A percentile compares a stretch with the other conserved stretches of the same genome.
Evolutionary conservation across 768 basidiomycete species (phyloP).

Genomic region (Kondoa malvinella): DNA sequence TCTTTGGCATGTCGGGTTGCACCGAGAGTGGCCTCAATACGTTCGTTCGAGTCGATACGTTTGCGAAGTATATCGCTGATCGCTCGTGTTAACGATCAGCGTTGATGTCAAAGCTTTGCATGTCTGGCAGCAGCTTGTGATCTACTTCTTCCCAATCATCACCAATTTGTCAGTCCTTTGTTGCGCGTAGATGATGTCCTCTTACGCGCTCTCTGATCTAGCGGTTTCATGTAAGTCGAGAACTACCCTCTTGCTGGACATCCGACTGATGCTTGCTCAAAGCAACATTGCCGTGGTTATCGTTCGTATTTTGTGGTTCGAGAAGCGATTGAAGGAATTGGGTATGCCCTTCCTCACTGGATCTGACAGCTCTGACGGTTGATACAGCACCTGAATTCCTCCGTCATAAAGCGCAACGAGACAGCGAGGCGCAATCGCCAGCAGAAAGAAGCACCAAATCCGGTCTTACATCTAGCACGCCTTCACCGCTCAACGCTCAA

Average conservation of each 20-base stretch:
- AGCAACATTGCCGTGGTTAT: background rate
- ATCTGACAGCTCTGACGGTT: background rate
- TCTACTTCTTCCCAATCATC: background rate
- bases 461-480: too few relatives aligned
- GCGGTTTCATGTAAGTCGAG: too few relatives aligned
- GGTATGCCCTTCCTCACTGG: background rate
- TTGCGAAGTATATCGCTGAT: background rate
- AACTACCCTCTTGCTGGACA: too few relatives aligned
- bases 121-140: background rate
- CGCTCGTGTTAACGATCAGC: background rate
- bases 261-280: too few relatives aligned
- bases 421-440: too few relatives aligned
- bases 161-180: background rate
- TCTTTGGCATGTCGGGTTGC: background rate
- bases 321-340: background rate
- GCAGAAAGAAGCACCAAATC: too few relatives aligned
- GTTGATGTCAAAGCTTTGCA: background rate
- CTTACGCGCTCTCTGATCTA: too few relatives aligned
- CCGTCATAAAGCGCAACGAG: too few relatives aligned
- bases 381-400: background rate
- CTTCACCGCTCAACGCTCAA: too few relatives aligned
- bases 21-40: background rate
- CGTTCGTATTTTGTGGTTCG: background rate
- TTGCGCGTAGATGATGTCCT: too few relatives aligned
- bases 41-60: background rate